Conservation (phyloP, 768 basidiomycete species). For the Mycena kentingensis region DNA sequence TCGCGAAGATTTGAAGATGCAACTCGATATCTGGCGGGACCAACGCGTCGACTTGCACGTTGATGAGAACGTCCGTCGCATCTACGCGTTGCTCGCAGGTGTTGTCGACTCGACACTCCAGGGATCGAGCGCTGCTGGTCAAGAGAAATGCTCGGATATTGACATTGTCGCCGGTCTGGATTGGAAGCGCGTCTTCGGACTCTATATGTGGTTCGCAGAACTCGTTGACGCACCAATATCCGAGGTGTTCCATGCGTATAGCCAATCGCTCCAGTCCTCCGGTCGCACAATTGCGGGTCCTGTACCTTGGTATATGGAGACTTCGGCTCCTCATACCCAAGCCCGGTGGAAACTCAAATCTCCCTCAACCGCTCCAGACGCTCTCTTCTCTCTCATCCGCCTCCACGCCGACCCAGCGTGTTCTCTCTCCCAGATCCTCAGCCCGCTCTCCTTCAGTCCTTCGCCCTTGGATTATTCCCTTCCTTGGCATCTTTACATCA, state of each 20-base stretch:
- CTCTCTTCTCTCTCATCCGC: slow-evolving; percentile 78
- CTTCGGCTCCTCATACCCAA: slow-evolving; percentile 13
- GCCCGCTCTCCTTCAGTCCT: slow-evolving; percentile 72
- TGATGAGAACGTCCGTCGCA: slow-evolving; percentile 65
- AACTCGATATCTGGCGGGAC: slow-evolving; percentile 82
- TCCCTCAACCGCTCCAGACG: slow-evolving; percentile 59
- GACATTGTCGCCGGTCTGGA: slow-evolving; percentile 74
- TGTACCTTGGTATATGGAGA: slow-evolving; percentile 58
- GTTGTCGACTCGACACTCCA: slow-evolving; percentile 59
- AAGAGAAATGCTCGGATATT: slow-evolving; percentile 55
- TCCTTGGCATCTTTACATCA: slow-evolving; percentile 90
- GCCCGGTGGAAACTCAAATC: slow-evolving; percentile 46
- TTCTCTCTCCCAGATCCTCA: slow-evolving; percentile 68
- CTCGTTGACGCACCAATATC: slow-evolving; percentile 70
- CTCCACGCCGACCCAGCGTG: slow-evolving; percentile 72
- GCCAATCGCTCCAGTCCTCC: slow-evolving; percentile 40
- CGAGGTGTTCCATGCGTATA: slow-evolving; percentile 68
- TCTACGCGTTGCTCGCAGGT: slow-evolving; percentile 86
- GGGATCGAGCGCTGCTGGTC: slow-evolving; percentile 52
- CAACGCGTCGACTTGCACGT: slow-evolving; percentile 73
- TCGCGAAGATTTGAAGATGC: slow-evolving; percentile 68
- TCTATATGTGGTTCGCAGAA: slow-evolving; percentile 87
- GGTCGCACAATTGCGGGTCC: slow-evolving; percentile 51
- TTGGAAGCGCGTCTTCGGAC: slow-evolving; percentile 92
- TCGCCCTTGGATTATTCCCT: slow-evolving; percentile 81